phyloP scores from a whole-genome alignment of 2,329 filamentous ascomycete genomes.

The Dactylonectria macrodidyma region DNA sequence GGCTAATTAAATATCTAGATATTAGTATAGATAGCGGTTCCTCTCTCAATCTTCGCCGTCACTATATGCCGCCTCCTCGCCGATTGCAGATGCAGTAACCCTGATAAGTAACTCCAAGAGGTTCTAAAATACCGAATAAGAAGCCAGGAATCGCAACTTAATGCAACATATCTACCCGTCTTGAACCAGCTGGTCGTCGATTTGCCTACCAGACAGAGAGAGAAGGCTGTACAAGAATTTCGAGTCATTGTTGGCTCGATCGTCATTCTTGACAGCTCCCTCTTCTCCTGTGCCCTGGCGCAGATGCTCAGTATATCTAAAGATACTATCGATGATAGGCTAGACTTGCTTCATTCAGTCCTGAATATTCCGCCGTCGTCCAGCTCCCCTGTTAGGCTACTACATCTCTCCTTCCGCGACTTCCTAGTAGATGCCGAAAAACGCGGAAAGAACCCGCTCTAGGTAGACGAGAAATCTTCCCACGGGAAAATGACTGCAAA shows the following conservation, averaged over 20 bases:
- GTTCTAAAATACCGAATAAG: constrained; percentile 38
- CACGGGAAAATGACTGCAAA: no score
- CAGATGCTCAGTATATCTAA: constrained; percentile 39
- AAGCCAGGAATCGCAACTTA: not conserved
- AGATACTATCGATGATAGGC: constrained; percentile 31
- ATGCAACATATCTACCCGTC: not conserved
- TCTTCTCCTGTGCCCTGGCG: constrained; percentile 42
- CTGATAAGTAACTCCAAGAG: constrained; percentile 40
- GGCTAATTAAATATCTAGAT: not conserved
- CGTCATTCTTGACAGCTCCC: constrained; percentile 1
- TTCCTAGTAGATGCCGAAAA: no score
- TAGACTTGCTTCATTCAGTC: constrained; percentile 39
- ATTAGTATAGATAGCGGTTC: constrained; percentile 48
- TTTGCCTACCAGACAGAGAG: not conserved
- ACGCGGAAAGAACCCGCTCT: no score
- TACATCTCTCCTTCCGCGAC: constrained; percentile 18
- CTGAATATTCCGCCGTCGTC: not conserved
- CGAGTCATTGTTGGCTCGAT: constrained; percentile 6
- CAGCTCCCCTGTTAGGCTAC: constrained; percentile 8
- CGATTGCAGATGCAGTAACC: constrained; percentile 36
- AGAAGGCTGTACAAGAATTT: not conserved
- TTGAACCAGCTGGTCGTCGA: not conserved
- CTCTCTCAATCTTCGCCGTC: constrained; percentile 56
- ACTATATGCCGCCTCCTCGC: constrained; percentile 52
- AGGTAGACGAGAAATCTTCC: no score